These are phyloP conservation scores for Termitomyces sp. DNA, from an alignment of 768 basidiomycete genomes.

Conservation along the genomic window DNA sequence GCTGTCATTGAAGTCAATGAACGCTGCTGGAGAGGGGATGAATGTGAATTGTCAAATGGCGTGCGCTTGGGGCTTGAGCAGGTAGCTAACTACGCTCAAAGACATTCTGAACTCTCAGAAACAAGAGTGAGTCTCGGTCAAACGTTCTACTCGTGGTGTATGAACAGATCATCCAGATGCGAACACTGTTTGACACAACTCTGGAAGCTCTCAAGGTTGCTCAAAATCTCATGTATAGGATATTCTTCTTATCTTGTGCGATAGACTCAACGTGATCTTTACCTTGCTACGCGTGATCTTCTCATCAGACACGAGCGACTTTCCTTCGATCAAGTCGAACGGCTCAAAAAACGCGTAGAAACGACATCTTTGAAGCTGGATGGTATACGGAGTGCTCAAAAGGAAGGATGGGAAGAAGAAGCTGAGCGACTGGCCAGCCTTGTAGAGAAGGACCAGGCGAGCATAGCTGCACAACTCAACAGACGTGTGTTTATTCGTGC, in stretches of 20 bases:
- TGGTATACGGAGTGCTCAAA: constrained; percentile 58
- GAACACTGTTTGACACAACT: constrained; percentile 56
- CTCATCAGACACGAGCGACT: constrained; percentile 86
- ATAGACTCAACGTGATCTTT: constrained; percentile 78
- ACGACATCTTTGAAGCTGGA: constrained; percentile 71
- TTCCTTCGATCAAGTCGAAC: constrained; percentile 83
- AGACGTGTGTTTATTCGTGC: constrained; percentile 84
- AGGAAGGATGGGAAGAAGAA: constrained; percentile 84
- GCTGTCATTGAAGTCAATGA: constrained; percentile 75
- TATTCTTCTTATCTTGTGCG: background rate
- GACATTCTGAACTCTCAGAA: constrained; percentile 71
- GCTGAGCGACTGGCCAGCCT: constrained; percentile 64
- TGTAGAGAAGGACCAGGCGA: constrained; percentile 84
- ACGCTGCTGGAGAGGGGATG: constrained; percentile 78
- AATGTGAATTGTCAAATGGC: constrained; percentile 75
- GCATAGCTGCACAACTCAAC: constrained; percentile 67
- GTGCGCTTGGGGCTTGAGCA: constrained; percentile 65
- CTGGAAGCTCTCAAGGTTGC: constrained; percentile 73
- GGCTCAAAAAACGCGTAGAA: constrained; percentile 83
- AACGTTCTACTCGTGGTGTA: background rate
- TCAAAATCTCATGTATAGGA: background rate
- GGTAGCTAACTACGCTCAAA: constrained; percentile 63
- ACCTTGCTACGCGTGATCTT: constrained; percentile 81
- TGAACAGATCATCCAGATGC: constrained; percentile 38
- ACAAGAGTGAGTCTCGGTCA: constrained; percentile 47